Conservation (phyloP, 2,329 filamentous ascomycete species). For the Paecilomyces niveus region DNA sequence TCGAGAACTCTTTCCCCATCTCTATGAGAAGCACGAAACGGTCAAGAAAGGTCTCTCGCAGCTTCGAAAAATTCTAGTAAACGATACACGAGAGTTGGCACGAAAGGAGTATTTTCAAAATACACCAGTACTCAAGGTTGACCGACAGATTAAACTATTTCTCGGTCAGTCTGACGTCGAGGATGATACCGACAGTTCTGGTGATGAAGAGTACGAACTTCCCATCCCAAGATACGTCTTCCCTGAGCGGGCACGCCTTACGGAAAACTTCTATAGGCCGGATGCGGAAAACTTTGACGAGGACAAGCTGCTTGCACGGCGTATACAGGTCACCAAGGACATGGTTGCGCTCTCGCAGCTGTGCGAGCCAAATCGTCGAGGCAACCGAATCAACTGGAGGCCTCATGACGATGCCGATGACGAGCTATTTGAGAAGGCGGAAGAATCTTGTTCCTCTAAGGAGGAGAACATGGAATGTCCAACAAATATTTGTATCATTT, state of each 20-base stretch:
- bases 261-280: slow-evolving; percentile 11
- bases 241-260: too few species aligned
- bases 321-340: slow-evolving; percentile 21
- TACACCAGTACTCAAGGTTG: slow-evolving; percentile 13
- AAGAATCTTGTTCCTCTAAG: slow-evolving; percentile 8
- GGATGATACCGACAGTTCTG: slow-evolving; percentile 66
- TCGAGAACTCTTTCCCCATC: slow-evolving; percentile 10
- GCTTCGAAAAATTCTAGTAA: slow-evolving; percentile 13
- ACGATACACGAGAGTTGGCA: slow-evolving; percentile 10
- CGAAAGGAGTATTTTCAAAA: slow-evolving; percentile 19
- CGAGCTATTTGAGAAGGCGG: slow-evolving; percentile 4
- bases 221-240: too few species aligned
- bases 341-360: slow-evolving; percentile 18
- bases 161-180: slow-evolving; percentile 37
- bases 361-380: slow-evolving; percentile 16
- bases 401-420: slow-evolving; percentile 6
- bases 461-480: slow-evolving; percentile 11
- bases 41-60: slow-evolving; percentile 13
- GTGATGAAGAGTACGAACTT: slow-evolving; percentile 19
- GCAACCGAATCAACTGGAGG: slow-evolving; percentile 16
- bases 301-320: slow-evolving; percentile 17
- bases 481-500: slow-evolving; percentile 20
- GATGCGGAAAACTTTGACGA: slow-evolving; percentile 16
- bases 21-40: slow-evolving; percentile 14
- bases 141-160: slow-evolving; percentile 18